Evolutionary conservation across 768 basidiomycete species (phyloP).

Genomic region (Hebeloma cylindrosporum): DNA sequence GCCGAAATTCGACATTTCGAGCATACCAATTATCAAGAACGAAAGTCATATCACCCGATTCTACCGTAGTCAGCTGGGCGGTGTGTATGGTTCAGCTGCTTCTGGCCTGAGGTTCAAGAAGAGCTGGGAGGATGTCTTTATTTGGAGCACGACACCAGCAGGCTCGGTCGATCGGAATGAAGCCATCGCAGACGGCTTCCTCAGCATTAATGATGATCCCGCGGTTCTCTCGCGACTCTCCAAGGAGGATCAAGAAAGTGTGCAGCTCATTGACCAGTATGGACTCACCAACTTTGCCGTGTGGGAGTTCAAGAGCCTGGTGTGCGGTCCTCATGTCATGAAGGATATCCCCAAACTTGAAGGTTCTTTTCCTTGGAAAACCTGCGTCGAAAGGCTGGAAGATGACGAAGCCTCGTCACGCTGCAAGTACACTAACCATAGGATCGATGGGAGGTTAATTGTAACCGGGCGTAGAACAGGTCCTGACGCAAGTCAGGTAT

Average conservation of each 20-base stretch:
- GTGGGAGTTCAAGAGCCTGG: slow-evolving; percentile 6
- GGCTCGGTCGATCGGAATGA: background rate
- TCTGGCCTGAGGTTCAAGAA: background rate
- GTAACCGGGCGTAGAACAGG: slow-evolving; percentile 2
- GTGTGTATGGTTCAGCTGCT: background rate
- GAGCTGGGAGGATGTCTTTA: background rate
- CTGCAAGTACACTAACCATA: background rate
- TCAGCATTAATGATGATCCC: background rate
- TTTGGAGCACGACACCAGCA: background rate
- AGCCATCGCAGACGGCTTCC: background rate
- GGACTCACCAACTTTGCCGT: background rate
- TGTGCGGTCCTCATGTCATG: background rate
- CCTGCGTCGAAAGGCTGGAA: slow-evolving; percentile 2
- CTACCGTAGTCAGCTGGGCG: background rate
- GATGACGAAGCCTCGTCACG: background rate
- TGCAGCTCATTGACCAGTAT: slow-evolving; percentile 1
- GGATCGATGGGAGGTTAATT: background rate
- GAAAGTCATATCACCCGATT: background rate
- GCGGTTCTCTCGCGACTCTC: too few relatives aligned
- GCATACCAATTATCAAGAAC: background rate
- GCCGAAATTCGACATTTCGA: background rate
- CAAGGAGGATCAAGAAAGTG: too few relatives aligned
- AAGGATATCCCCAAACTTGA: background rate
- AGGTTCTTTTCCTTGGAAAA: slow-evolving; percentile 1
- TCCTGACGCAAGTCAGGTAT: background rate